Evolutionary conservation across 192 early-diverging fungal species (phyloP).

Genomic region (Podila minutissima): DNA sequence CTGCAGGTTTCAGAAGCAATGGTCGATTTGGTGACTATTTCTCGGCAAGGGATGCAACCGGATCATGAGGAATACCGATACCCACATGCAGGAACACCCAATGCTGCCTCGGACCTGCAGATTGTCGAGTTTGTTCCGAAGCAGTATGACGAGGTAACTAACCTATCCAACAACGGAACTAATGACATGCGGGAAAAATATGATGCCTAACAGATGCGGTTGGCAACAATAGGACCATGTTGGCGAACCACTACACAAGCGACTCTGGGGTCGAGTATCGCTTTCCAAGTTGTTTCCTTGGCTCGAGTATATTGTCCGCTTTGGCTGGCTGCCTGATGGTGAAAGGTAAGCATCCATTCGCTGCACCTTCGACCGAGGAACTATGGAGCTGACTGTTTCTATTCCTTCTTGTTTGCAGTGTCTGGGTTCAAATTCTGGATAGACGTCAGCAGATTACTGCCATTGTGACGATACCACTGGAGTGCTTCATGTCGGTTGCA

Average conservation of each 20-base stretch:
- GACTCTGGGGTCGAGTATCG: slow-evolving; percentile 50
- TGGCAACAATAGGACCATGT: slow-evolving; percentile 26
- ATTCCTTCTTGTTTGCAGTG: slow-evolving; percentile 22
- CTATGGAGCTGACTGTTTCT: neutral
- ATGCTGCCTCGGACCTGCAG: slow-evolving; percentile 61
- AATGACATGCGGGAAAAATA: too few relatives aligned
- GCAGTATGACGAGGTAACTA: slow-evolving; percentile 20
- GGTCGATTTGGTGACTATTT: slow-evolving; percentile 63
- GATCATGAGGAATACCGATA: slow-evolving; percentile 65
- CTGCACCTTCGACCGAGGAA: neutral
- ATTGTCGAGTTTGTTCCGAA: slow-evolving; percentile 64
- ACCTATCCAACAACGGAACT: neutral
- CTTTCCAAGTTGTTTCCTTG: slow-evolving; percentile 67
- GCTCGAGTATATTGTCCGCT: slow-evolving; percentile 73
- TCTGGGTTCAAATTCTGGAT: slow-evolving; percentile 69
- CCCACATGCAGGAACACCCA: slow-evolving; percentile 67
- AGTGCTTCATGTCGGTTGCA: slow-evolving; percentile 57
- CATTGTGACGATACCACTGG: slow-evolving; percentile 59
- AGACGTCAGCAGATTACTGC: slow-evolving; percentile 62
- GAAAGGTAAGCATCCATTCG: slow-evolving; percentile 51
- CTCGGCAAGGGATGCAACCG: slow-evolving; percentile 52
- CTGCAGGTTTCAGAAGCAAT: slow-evolving; percentile 64
- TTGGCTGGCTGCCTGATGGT: slow-evolving; percentile 70
- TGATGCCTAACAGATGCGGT: neutral
- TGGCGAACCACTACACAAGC: slow-evolving; percentile 53